Evolutionary conservation across 345 rosid genomes (phyloP).

Genomic region (Passiflora organensis): DNA sequence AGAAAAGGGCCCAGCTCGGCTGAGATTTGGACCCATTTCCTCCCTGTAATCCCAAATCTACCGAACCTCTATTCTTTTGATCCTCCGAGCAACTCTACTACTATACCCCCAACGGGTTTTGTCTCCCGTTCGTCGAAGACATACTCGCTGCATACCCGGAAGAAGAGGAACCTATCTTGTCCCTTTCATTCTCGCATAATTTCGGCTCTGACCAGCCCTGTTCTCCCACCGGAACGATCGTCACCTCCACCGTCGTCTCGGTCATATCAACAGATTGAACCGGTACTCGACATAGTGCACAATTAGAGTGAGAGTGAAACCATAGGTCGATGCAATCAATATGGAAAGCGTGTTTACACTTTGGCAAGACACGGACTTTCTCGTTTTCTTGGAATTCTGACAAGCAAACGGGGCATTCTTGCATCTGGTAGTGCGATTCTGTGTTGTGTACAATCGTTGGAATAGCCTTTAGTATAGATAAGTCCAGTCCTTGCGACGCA

Average conservation of each 20-base stretch:
- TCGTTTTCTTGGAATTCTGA: conserved; percentile 17
- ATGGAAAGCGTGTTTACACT: conserved; percentile 23
- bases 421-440: neutral
- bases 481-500: neutral
- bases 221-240: neutral
- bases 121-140: neutral
- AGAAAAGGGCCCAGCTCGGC: neutral
- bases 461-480: conserved; percentile 5
- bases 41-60: neutral
- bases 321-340: conserved; percentile 18
- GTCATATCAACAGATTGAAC: neutral
- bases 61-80: neutral
- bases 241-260: neutral
- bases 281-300: conserved; percentile 20
- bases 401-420: conserved; percentile 23
- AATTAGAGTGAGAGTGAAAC: conserved; percentile 24
- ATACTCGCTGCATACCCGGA: conserved; percentile 4
- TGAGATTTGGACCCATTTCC: neutral
- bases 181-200: neutral
- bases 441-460: conserved; percentile 4
- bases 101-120: neutral
- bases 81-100: neutral
- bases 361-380: conserved; percentile 16
- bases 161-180: neutral
- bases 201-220: neutral